A percentile compares a stretch with the other conserved stretches of the same genome.
Evolutionary conservation across 108 stramenopile species (phyloP).

Genomic region (Fragilaria crotonensis): DNA sequence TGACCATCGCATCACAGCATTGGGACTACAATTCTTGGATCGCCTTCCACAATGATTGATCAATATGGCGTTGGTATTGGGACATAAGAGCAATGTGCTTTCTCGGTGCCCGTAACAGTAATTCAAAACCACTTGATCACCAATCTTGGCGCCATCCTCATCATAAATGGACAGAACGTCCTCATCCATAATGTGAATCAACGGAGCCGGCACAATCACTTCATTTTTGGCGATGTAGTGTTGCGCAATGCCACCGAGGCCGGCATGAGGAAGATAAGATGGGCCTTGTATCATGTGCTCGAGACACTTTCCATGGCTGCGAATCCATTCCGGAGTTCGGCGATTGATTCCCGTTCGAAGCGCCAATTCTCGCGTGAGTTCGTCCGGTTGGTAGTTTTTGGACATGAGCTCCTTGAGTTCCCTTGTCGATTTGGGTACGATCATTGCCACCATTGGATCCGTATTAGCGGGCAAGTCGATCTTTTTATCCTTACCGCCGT

Average conservation of each 20-base stretch:
- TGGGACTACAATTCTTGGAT: conserved; percentile 17
- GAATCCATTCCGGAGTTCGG: conserved; percentile 35
- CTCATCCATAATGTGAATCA: conserved; percentile 28
- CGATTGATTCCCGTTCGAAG: conserved; percentile 7
- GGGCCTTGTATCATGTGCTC: conserved; percentile 23
- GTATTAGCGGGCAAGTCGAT: not conserved
- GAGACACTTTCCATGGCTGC: conserved; percentile 35
- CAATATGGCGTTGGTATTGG: conserved; percentile 20
- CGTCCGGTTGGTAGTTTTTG: not conserved
- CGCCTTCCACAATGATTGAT: conserved; percentile 25
- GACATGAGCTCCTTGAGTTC: not conserved
- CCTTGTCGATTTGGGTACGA: not conserved
- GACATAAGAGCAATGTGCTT: conserved; percentile 31
- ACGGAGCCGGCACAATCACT: conserved; percentile 26
- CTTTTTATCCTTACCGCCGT: not conserved
- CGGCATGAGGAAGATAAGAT: conserved; percentile 23
- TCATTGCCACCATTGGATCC: not conserved
- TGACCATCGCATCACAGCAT: conserved; percentile 43
- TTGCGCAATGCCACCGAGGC: conserved; percentile 32
- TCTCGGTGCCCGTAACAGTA: conserved; percentile 40
- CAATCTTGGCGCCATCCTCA: conserved; percentile 1
- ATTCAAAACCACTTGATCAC: conserved; percentile 35
- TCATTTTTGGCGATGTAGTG: conserved; percentile 23
- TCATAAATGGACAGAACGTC: conserved; percentile 16
- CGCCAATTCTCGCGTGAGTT: not conserved